A percentile compares a stretch with the other conserved stretches of the same genome.
These are phyloP conservation scores for Monosporozyma unispora DNA, from an alignment of 805 yeast species.

Conservation along the genomic window DNA sequence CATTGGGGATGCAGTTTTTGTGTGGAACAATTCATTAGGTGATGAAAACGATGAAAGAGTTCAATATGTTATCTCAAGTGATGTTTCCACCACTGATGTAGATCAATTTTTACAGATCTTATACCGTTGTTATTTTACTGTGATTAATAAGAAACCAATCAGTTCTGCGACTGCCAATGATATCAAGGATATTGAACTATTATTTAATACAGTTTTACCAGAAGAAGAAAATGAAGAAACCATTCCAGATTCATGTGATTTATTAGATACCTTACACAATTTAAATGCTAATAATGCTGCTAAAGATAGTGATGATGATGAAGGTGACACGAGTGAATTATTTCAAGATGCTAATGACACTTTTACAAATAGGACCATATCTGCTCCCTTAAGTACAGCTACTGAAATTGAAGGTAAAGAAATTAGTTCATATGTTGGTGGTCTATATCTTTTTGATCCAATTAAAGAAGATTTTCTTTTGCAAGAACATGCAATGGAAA, in stretches of 20 bases:
- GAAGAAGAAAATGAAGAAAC: slow-evolving; percentile 10
- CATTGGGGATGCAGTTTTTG: slow-evolving; percentile 49
- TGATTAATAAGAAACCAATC: slow-evolving; percentile 53
- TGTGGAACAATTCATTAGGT: slow-evolving; percentile 81
- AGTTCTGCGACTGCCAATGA: slow-evolving; percentile 37
- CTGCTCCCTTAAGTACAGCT: slow-evolving; percentile 7
- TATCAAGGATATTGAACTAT: slow-evolving; percentile 46
- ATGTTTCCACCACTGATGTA: slow-evolving; percentile 42
- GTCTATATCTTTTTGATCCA: slow-evolving; percentile 53
- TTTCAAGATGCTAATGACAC: slow-evolving; percentile 18
- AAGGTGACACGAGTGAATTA: slow-evolving; percentile 1
- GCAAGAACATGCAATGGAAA: slow-evolving; percentile 31
- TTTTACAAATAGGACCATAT: background rate
- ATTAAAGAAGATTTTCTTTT: slow-evolving; percentile 38
- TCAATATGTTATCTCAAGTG: slow-evolving; percentile 65
- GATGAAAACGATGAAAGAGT: slow-evolving; percentile 72
- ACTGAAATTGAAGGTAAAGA: slow-evolving; percentile 16
- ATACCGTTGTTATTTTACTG: slow-evolving; percentile 65
- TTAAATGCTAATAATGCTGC: background rate
- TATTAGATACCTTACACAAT: background rate
- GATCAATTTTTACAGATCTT: slow-evolving; percentile 55
- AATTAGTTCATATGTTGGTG: slow-evolving; percentile 7
- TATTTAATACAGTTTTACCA: slow-evolving; percentile 12
- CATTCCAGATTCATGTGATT: background rate
- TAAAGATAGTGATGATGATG: slow-evolving; percentile 8